Conservation (phyloP, 306 rosid genomes). For the Arachis hypogaea region DNA sequence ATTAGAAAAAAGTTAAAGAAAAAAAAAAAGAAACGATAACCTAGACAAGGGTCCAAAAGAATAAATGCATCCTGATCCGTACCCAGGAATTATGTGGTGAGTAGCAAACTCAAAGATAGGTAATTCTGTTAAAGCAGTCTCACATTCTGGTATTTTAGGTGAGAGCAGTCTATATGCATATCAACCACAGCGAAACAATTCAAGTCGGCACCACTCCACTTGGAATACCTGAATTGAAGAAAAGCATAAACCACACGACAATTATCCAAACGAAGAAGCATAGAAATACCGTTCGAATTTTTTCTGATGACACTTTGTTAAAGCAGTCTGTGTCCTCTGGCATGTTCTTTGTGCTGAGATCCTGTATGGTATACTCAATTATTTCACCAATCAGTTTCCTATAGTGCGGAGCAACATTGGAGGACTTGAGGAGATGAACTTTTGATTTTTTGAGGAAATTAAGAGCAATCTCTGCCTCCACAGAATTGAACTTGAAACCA, state of each 20-base stretch:
- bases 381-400: conserved; percentile 60
- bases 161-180: background rate
- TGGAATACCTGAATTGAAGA: conserved; percentile 44
- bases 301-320: conserved; percentile 36
- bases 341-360: conserved; percentile 29
- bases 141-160: too few species aligned
- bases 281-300: conserved; percentile 41
- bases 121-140: too few species aligned
- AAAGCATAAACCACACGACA: conserved; percentile 39
- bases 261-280: conserved; percentile 55
- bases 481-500: conserved; percentile 10
- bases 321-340: conserved; percentile 47
- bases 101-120: too few species aligned
- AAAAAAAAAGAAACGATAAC: too few species aligned
- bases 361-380: conserved; percentile 48
- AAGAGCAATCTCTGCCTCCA: conserved; percentile 51
- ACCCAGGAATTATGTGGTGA: too few species aligned
- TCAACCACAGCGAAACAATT: conserved; percentile 33
- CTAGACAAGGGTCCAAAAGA: too few species aligned
- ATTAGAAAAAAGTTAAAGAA: too few species aligned
- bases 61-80: too few species aligned
- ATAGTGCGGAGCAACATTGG: conserved; percentile 44
- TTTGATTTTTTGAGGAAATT: conserved; percentile 44
- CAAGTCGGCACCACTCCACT: conserved; percentile 61
- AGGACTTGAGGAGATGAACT: conserved; percentile 43